Evolutionary conservation across 2,329 filamentous ascomycete genomes (phyloP).

Genomic region (Dothistroma pini): DNA sequence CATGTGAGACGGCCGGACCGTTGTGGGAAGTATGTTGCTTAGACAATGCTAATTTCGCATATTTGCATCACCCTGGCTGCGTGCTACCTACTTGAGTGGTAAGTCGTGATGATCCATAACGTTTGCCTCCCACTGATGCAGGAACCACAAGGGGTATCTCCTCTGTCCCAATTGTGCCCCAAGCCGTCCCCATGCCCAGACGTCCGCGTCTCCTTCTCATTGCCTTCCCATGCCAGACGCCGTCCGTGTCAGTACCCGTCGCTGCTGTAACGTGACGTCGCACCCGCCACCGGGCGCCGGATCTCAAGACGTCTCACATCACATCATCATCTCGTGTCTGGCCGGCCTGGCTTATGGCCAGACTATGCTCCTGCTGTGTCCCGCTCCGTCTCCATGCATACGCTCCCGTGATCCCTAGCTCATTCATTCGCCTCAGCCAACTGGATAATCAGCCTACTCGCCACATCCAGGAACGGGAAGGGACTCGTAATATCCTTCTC

Average conservation of each 20-base stretch:
- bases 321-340: no score
- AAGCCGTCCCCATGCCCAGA: not conserved
- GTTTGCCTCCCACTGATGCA: not conserved
- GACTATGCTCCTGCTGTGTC: no score
- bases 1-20: not conserved
- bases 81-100: not conserved
- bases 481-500: constrained; percentile 95
- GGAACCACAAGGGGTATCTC: not conserved
- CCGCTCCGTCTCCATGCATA: no score
- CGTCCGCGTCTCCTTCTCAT: not conserved
- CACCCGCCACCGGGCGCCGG: no score
- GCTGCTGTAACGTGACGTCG: no score
- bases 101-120: not conserved
- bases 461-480: constrained; percentile 93
- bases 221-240: not conserved
- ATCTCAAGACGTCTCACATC: no score
- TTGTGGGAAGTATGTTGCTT: no score
- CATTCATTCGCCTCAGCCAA: constrained; percentile 70
- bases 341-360: no score
- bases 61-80: not conserved
- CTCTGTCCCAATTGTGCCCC: not conserved
- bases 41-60: not conserved
- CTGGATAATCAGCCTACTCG: constrained; percentile 87
- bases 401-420: no score
- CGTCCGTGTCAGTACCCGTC: no score